phyloP scores from a whole-genome alignment of 208 protist species.

The Wallacemonas sp. region DNA sequence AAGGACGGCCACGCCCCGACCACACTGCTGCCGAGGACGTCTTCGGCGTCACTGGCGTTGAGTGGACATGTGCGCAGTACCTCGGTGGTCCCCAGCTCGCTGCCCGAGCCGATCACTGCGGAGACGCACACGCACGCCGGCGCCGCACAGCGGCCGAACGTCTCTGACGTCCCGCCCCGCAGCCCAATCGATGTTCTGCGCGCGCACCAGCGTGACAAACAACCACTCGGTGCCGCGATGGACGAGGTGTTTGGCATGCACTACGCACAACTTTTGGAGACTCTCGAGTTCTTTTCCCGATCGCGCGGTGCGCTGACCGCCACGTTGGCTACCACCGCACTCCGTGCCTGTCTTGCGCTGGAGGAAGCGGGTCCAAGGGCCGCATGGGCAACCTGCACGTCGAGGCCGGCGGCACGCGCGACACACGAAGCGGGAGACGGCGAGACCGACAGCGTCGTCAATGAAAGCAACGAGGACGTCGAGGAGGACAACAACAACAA shows the following conservation, averaged over 20 bases:
- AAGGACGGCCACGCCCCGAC: neutral
- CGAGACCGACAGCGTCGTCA: neutral
- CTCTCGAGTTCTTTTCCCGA: slow-evolving; percentile 18
- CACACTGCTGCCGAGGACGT: too few species aligned
- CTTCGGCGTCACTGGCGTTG: too few species aligned
- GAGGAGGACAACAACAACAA: neutral
- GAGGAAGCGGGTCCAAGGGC: neutral
- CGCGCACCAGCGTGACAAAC: neutral
- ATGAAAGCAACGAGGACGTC: neutral
- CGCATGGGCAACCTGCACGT: neutral
- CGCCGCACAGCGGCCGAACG: too few species aligned
- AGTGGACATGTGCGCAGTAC: too few species aligned
- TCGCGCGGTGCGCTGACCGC: slow-evolving; percentile 12
- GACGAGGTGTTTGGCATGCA: slow-evolving; percentile 3
- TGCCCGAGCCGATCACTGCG: too few species aligned
- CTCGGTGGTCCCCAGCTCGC: too few species aligned
- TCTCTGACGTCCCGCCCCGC: too few species aligned
- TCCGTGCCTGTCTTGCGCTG: slow-evolving; percentile 11
- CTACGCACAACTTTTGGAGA: slow-evolving; percentile 1
- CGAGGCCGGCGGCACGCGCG: too few species aligned
- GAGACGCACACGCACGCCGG: too few species aligned
- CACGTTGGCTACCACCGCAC: slow-evolving; percentile 9
- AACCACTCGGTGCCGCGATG: neutral
- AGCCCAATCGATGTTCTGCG: slow-evolving; percentile 2
- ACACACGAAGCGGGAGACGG: neutral